phyloP scores from a whole-genome alignment of 495 filamentous ascomycete genomes.

The Arthonia radiata region DNA sequence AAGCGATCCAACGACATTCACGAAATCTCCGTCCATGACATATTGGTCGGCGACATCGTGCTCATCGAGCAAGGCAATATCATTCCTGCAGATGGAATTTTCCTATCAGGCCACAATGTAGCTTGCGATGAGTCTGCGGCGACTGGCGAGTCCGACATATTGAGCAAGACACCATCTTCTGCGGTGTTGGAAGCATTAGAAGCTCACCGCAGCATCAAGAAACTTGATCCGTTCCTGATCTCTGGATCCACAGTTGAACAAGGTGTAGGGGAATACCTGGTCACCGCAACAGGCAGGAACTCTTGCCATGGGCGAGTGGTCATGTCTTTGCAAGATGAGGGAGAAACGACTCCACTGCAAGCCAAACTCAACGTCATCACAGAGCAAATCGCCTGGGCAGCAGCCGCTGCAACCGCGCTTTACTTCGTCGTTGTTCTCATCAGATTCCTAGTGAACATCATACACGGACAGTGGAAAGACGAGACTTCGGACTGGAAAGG shows the following conservation, averaged over 20 bases:
- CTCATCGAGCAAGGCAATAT: slow-evolving; percentile 74
- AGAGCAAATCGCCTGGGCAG: slow-evolving; percentile 84
- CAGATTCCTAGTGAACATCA: slow-evolving; percentile 52
- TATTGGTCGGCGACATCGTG: slow-evolving; percentile 67
- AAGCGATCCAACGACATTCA: slow-evolving; percentile 49
- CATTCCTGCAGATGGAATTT: slow-evolving; percentile 41
- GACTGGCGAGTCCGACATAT: slow-evolving; percentile 63
- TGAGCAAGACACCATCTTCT: slow-evolving; percentile 44
- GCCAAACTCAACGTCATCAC: slow-evolving; percentile 77
- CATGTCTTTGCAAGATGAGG: slow-evolving; percentile 77
- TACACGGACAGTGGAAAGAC: slow-evolving; percentile 16
- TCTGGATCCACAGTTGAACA: slow-evolving; percentile 85
- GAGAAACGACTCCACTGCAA: slow-evolving; percentile 83
- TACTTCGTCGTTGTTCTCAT: slow-evolving; percentile 85
- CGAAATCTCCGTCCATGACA: slow-evolving; percentile 57
- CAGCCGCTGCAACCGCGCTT: slow-evolving; percentile 57
- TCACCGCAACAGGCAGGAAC: slow-evolving; percentile 71
- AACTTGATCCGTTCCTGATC: slow-evolving; percentile 83
- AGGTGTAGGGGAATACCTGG: slow-evolving; percentile 65
- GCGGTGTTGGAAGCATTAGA: slow-evolving; percentile 67
- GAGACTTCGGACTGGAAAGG: slow-evolving; percentile 45
- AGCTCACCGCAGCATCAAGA: slow-evolving; percentile 44
- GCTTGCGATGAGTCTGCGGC: slow-evolving; percentile 65
- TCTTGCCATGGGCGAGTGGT: slow-evolving; percentile 78
- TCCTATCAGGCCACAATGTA: slow-evolving; percentile 35